phyloP scores from a whole-genome alignment of 2,329 filamentous ascomycete species.

The Westerdykella ornata region DNA sequence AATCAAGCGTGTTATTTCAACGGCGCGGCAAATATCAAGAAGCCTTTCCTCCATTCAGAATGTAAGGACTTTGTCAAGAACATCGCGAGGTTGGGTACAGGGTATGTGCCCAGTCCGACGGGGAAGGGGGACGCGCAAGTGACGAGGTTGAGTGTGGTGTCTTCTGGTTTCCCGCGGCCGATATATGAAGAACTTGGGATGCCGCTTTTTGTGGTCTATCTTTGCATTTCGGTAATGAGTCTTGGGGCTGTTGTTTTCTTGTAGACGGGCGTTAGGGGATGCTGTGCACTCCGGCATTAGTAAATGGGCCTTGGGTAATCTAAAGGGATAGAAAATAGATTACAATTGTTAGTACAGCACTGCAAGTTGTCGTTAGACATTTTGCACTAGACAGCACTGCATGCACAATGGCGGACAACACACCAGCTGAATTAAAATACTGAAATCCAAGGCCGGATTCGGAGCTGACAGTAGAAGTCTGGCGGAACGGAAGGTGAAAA shows the following conservation, averaged over 20 bases:
- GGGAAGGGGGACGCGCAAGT: slow-evolving; percentile 18
- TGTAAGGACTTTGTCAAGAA: slow-evolving; percentile 56
- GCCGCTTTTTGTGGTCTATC: slow-evolving; percentile 17
- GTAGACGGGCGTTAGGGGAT: no score
- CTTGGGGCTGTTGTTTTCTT: slow-evolving; percentile 5
- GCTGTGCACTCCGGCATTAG: no score
- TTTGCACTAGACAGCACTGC: no score
- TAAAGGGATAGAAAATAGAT: no score
- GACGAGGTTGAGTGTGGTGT: slow-evolving; percentile 15
- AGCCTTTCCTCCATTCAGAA: slow-evolving; percentile 40
- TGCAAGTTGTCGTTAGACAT: no score
- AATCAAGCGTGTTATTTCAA: slow-evolving; percentile 62
- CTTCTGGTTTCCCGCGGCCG: slow-evolving; percentile 12
- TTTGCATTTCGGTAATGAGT: slow-evolving; percentile 11
- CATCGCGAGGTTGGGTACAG: slow-evolving; percentile 56
- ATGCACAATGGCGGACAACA: no score
- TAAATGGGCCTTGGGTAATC: no score
- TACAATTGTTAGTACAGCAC: no score
- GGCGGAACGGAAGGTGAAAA: no score
- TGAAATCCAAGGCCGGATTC: no score
- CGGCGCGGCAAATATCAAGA: slow-evolving; percentile 55
- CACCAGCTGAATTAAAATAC: no score
- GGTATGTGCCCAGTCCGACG: slow-evolving; percentile 41
- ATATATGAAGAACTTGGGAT: slow-evolving; percentile 22
- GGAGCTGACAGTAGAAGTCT: no score